A percentile compares a stretch with the other conserved stretches of the same genome.
These are phyloP conservation scores for Vairimorpha necatrix DNA, from an alignment of 371 early-diverging fungal species.

Conservation along the genomic window DNA sequence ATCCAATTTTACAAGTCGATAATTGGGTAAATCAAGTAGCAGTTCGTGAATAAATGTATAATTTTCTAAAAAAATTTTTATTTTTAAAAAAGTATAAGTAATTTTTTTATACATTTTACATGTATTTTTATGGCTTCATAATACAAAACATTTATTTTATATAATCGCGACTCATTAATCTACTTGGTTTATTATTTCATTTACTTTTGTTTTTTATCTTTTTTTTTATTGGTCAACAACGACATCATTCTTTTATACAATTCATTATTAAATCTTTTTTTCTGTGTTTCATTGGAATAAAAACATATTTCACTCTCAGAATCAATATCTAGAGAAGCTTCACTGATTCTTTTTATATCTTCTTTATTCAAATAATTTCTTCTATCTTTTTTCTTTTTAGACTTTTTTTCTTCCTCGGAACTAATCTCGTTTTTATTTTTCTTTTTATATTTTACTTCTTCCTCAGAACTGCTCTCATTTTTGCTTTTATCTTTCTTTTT, in stretches of 20 bases:
- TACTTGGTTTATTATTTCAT: not conserved
- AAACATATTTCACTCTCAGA: conserved; percentile 25
- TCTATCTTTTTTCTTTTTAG: not conserved
- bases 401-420: too few relatives aligned
- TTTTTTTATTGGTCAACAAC: not conserved
- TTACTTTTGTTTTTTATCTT: not conserved
- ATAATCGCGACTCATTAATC: not conserved
- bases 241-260: not conserved
- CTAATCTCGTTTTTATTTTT: not conserved
- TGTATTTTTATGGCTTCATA: too few relatives aligned
- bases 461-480: not conserved
- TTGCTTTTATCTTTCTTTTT: not conserved
- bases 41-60: conserved; percentile 4
- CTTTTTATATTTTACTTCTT: not conserved
- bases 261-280: not conserved
- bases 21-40: not conserved
- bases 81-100: not conserved
- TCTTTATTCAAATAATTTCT: conserved; percentile 4
- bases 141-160: too few relatives aligned
- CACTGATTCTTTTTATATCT: not conserved
- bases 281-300: not conserved
- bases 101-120: too few relatives aligned
- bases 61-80: not conserved
- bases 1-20: not conserved
- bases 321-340: not conserved